These are phyloP conservation scores for Babesia gibsoni DNA, from an alignment of 169 alveolate genomes.

Conservation along the genomic window DNA sequence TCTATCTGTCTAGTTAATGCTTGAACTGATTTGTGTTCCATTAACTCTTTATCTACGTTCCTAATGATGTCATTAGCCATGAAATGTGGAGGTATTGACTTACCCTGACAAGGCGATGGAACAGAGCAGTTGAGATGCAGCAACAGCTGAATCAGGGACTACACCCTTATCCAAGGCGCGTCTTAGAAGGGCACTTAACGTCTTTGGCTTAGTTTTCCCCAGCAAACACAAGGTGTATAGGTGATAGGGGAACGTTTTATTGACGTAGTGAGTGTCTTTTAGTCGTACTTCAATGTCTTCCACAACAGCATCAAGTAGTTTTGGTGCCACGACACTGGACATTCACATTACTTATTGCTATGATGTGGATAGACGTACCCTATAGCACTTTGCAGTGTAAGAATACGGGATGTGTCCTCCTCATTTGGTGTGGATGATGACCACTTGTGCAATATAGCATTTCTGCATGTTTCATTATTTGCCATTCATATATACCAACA, in stretches of 20 bases:
- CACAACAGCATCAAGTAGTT: conserved; percentile 16
- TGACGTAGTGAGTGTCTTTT: conserved; percentile 20
- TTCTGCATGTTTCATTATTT: neutral
- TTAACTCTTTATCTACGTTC: neutral
- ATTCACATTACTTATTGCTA: neutral
- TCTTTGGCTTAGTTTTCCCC: neutral
- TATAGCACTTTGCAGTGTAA: conserved; percentile 11
- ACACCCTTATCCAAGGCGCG: neutral
- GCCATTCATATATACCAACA: neutral
- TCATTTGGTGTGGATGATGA: neutral
- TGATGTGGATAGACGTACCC: conserved; percentile 3
- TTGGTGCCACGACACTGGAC: conserved; percentile 13
- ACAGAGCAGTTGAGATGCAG: conserved; percentile 3
- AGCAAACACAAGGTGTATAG: conserved; percentile 2
- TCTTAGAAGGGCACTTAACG: neutral
- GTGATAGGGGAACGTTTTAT: conserved; percentile 20
- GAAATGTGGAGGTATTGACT: neutral
- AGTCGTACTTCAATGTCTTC: conserved; percentile 25
- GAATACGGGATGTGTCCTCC: conserved; percentile 24
- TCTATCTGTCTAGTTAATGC: conserved; percentile 4
- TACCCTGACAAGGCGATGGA: conserved; percentile 7
- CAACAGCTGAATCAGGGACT: neutral
- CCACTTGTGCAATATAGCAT: neutral
- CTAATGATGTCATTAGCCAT: neutral
- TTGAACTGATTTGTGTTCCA: neutral